Percentiles rank a stretch among this genome's conserved stretches.
phyloP scores from a whole-genome alignment of 2,329 filamentous ascomycete genomes.

The Beauveria caledonica region DNA sequence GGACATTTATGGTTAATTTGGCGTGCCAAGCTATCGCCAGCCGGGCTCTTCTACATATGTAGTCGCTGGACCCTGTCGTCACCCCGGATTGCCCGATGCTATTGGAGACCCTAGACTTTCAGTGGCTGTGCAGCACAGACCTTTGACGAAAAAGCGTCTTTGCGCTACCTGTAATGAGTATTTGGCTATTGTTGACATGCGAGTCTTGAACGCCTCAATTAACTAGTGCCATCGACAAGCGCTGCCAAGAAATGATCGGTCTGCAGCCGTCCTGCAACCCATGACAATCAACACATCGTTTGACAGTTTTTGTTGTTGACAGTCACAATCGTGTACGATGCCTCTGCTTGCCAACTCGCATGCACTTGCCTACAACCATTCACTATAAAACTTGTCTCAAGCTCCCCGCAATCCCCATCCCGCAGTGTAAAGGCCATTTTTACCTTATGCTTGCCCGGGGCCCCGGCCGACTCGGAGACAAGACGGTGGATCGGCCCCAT shows the following conservation, averaged over 20 bases:
- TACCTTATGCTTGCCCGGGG: neutral
- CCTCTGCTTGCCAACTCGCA: neutral
- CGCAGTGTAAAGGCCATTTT: neutral
- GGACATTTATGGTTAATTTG: neutral
- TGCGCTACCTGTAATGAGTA: too few relatives aligned
- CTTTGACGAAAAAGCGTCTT: too few relatives aligned
- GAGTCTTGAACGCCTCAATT: neutral
- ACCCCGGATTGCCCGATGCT: neutral
- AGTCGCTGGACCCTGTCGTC: neutral
- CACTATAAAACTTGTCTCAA: neutral
- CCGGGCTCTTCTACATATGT: neutral
- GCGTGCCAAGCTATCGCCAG: neutral
- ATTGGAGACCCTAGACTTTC: too few relatives aligned
- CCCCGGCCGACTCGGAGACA: neutral
- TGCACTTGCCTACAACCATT: too few relatives aligned
- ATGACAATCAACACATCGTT: neutral
- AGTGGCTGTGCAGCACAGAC: too few relatives aligned
- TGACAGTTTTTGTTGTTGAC: neutral
- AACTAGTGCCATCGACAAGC: neutral
- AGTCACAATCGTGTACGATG: neutral
- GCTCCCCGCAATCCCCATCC: neutral
- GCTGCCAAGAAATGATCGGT: neutral
- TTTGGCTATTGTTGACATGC: neutral
- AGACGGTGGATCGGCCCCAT: slow-evolving; percentile 1
- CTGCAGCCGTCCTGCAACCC: neutral